Evolutionary conservation across 2,329 filamentous ascomycete genomes (phyloP), one percentile per base, ranked within the genome.

Genomic region (Diplodia corticola): DNA sequence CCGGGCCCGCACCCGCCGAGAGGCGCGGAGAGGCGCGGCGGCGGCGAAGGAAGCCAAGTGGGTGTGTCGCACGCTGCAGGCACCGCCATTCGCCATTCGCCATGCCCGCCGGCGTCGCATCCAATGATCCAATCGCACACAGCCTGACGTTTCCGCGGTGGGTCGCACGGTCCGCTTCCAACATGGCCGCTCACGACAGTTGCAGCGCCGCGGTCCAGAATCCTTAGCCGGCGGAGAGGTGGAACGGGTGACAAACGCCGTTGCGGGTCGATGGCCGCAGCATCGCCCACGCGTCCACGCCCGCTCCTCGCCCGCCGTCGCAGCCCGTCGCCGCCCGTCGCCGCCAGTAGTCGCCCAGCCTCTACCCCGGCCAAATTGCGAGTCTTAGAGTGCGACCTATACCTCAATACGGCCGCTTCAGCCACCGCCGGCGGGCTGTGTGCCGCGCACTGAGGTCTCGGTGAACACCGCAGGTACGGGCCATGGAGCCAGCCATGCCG

Each of bases 91-190:
- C 55, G 55, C 28, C 30, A 33, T 12, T n/a, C 53, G 53, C 33
- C 53, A 44, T 57, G 13, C 26, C 44, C 37, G 30, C 44, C 57
- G 33, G 44, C 57, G 28, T 35, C 44, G 44, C 57, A 61, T 61
- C 57, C 57, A 61, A 61, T 61, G 44, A 61, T 61, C 57, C 57
- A 61, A 61, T 61, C 28, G 57, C n/a, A 61, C 57, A 49, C 57
- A 22, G 57, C 40, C 57, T 61, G 37, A 6, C 24, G 49, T 15
- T 49, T 40, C 44, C 44, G 44, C 57, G 44, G 57, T 61, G 44
- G 57, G 57, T 61, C 44, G 57, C 57, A 61, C 57, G 57, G 44
- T 40, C 57, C 57, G 57, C 55, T 60, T 60, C 55, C 40, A 7
- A 40, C 20, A 30, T 46, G n/a, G n/a, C n/a, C n/a, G n/a, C n/a